Evolutionary conservation across 306 rosid species (phyloP), one percentile per base, ranked within the genome.

Genomic region (Pyrus betulifolia): DNA sequence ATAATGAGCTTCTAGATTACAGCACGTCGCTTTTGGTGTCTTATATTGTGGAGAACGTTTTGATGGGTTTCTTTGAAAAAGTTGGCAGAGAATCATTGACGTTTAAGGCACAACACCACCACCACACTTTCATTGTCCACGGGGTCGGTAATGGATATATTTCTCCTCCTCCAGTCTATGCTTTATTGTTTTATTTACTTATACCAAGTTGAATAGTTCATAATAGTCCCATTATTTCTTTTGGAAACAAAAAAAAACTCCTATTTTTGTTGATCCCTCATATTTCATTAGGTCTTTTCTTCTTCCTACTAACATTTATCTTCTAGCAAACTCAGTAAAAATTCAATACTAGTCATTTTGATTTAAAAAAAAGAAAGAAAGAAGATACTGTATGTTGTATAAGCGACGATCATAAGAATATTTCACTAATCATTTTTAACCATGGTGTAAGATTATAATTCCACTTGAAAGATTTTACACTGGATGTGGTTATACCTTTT

Each of bases 11-110:
- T 80, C 76, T 80, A 73, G 77, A 73, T 51, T 14, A 51, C 72
- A 28, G 77, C 78, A 77, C 55, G 82, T 84, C 87, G 82, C 84
- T 76, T 54, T 84, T 62, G 71, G 30, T 69, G 82, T 77, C 79
- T 69, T 75, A 55, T 42, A 72, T 72, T 73, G 81, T 80, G 79
- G 77, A 73, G 84, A 80, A 80, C 8, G 74, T 70, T 68, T 77
- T 84, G 67, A 84, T 84, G 84, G 64, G 61, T 72, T 64, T 69
- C 77, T 70, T 84, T 84, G 80, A 74, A 74, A 80, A 69, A 72
- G 75, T 54, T 80, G 68, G 71, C 23, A 18, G 28, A 67, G 84
- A 76, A 73, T 76, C 77, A 61, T 80, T 77, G 87, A 84, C 82
- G 81, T 79, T 72, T 40, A 72, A 79, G 86, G 84, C 86, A 83